Conservation (phyloP, 176 grass and related monocot species). For the Echinochloa phyllopogon region DNA sequence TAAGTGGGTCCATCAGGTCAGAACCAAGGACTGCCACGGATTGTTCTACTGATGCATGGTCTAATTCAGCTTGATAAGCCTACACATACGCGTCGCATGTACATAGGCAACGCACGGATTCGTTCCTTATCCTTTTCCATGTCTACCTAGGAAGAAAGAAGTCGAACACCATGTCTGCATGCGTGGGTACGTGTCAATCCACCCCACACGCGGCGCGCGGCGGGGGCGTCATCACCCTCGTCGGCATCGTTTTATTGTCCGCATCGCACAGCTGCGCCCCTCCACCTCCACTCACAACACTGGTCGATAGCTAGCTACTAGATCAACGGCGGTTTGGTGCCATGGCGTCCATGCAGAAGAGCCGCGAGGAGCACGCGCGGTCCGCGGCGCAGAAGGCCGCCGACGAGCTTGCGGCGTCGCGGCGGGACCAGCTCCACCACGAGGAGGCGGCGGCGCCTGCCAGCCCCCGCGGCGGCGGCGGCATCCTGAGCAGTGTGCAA, state of each 20-base stretch:
- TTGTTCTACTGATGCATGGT: too few species aligned
- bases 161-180: not conserved
- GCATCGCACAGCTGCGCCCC: not conserved
- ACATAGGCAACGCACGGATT: not conserved
- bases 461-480: conserved; percentile 35
- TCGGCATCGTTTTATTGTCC: not conserved
- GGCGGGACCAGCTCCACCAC: conserved; percentile 3
- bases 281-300: not conserved
- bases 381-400: conserved; percentile 44
- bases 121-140: not conserved
- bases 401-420: conserved; percentile 48
- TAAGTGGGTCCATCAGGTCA: too few species aligned
- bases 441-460: conserved; percentile 7
- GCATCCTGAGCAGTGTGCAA: conserved; percentile 42
- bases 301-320: not conserved
- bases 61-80: too few species aligned
- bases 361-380: conserved; percentile 51
- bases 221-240: not conserved
- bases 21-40: too few species aligned
- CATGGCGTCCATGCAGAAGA: conserved; percentile 60
- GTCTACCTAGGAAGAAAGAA: not conserved
- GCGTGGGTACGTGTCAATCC: conserved; percentile 25
- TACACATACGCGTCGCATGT: too few species aligned
- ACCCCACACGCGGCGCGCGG: conserved; percentile 30
- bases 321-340: not conserved